A percentile compares a stretch with the other conserved stretches of the same genome.
Evolutionary conservation across 2,329 filamentous ascomycete species (phyloP).

Genomic region (Colletotrichum nymphaeae): DNA sequence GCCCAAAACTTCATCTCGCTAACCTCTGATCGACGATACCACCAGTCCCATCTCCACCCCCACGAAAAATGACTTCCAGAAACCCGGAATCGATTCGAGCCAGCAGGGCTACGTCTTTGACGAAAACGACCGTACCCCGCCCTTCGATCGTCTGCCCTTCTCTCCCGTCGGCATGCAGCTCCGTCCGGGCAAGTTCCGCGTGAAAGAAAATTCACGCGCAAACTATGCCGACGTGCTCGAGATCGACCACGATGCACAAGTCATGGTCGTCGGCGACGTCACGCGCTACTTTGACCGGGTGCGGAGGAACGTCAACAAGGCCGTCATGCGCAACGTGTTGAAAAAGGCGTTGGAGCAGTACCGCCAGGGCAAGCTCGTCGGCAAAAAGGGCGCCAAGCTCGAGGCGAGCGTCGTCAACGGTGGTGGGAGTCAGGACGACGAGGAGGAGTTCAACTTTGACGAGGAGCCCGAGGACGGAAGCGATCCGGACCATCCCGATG

Average conservation of each 20-base stretch:
- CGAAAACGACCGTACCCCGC: conserved; percentile 31
- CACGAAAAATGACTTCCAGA: conserved; percentile 35
- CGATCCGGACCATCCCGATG: conserved; percentile 20
- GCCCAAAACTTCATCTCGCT: conserved; percentile 8
- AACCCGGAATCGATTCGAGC: conserved; percentile 34
- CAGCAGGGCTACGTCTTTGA: conserved; percentile 33
- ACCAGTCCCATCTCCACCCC: conserved; percentile 31
- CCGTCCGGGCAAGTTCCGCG: conserved; percentile 34
- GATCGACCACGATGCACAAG: conserved; percentile 35
- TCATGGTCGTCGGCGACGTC: conserved; percentile 34
- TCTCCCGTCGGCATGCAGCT: conserved; percentile 33
- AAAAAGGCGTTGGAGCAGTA: conserved; percentile 34
- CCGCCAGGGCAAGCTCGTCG: conserved; percentile 28
- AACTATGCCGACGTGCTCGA: conserved; percentile 35
- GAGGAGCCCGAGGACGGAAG: conserved; percentile 28
- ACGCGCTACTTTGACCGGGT: conserved; percentile 32
- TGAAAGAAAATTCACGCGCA: conserved; percentile 32
- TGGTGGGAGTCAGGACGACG: conserved; percentile 14
- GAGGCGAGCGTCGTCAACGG: conserved; percentile 30
- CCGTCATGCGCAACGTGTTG: conserved; percentile 33
- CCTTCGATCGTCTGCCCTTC: conserved; percentile 30
- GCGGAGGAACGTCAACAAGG: conserved; percentile 32
- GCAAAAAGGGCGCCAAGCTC: conserved; percentile 26
- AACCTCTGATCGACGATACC: conserved; percentile 1
- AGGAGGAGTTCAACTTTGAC: neutral